Percentiles rank a stretch among this genome's conserved stretches.
phyloP scores from a whole-genome alignment of 1,139 yeast genomes.

The Blastobotrys arbuscula region DNA sequence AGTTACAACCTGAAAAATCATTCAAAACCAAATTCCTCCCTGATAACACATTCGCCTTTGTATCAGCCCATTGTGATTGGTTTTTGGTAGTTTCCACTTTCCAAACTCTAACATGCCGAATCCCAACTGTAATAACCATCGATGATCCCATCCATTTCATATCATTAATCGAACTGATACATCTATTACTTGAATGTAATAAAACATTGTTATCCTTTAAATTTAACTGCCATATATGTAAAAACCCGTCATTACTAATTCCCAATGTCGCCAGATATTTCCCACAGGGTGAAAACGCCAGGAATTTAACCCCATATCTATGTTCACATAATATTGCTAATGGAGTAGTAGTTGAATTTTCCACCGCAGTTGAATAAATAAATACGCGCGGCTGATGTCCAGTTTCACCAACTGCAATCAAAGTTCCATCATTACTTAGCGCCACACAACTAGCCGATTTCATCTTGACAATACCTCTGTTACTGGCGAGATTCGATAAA shows the following conservation, averaged over 20 bases:
- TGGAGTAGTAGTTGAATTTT: slow-evolving; percentile 41
- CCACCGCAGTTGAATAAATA: slow-evolving; percentile 51
- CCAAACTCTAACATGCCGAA: slow-evolving; percentile 60
- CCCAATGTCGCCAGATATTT: slow-evolving; percentile 54
- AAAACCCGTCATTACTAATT: slow-evolving; percentile 56
- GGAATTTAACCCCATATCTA: slow-evolving; percentile 51
- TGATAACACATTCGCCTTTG: slow-evolving; percentile 38
- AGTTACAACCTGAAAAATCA: slow-evolving; percentile 42
- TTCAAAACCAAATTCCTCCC: slow-evolving; percentile 60
- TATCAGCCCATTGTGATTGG: slow-evolving; percentile 11
- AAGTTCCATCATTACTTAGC: slow-evolving; percentile 46
- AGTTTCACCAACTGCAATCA: slow-evolving; percentile 60
- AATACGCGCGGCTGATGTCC: slow-evolving; percentile 63
- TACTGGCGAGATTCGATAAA: slow-evolving; percentile 4
- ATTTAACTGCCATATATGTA: slow-evolving; percentile 52
- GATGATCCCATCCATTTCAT: slow-evolving; percentile 50
- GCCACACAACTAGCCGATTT: slow-evolving; percentile 52
- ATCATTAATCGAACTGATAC: slow-evolving; percentile 52
- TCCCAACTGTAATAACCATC: slow-evolving; percentile 48
- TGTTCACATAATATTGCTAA: slow-evolving; percentile 54
- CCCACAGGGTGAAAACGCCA: slow-evolving; percentile 58
- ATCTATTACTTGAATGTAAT: slow-evolving; percentile 47
- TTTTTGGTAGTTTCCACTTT: slow-evolving; percentile 29
- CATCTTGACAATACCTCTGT: slow-evolving; percentile 31
- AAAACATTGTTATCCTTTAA: slow-evolving; percentile 24